A percentile compares a stretch with the other conserved stretches of the same genome.
Evolutionary conservation across 352 stramenopile species (phyloP).

Genomic region (Nothophytophthora sp.): DNA sequence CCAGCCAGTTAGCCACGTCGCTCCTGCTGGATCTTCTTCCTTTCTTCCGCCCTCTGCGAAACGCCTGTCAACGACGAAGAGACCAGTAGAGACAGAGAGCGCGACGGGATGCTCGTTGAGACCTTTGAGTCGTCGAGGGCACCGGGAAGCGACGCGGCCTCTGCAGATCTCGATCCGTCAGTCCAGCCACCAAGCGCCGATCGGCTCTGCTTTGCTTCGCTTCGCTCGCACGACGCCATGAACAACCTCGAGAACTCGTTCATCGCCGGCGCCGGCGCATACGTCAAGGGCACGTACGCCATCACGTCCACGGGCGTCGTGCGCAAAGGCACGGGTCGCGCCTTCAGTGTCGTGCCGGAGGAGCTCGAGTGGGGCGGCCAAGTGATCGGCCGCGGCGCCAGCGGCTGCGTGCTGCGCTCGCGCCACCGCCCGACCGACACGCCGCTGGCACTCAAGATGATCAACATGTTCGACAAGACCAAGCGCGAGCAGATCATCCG

Average conservation of each 20-base stretch:
- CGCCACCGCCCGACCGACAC: constrained; percentile 72
- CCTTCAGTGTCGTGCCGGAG: constrained; percentile 75
- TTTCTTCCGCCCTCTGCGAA: constrained; percentile 20
- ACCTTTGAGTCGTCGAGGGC: constrained; percentile 1
- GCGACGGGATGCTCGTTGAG: too few species aligned
- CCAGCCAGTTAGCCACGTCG: not conserved
- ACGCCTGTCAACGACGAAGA: constrained; percentile 29
- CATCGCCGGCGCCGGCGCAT: constrained; percentile 63
- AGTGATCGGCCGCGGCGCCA: constrained; percentile 75
- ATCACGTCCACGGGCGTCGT: constrained; percentile 81
- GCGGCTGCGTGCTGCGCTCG: constrained; percentile 68
- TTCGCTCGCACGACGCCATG: constrained; percentile 26
- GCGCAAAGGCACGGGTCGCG: constrained; percentile 77
- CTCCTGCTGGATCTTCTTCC: constrained; percentile 10
- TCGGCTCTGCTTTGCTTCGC: too few species aligned
- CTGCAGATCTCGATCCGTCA: constrained; percentile 36
- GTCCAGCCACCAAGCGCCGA: not conserved
- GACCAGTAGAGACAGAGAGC: constrained; percentile 33
- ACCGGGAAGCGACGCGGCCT: constrained; percentile 27
- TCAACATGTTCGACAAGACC: constrained; percentile 87
- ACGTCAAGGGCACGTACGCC: constrained; percentile 82
- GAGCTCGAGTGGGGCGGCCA: constrained; percentile 78
- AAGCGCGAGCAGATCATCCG: constrained; percentile 88
- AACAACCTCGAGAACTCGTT: constrained; percentile 82
- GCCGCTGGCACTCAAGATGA: constrained; percentile 86